A percentile compares a stretch with the other conserved stretches of the same genome.
phyloP scores from a whole-genome alignment of 192 early-diverging fungal genomes.

The Backusella parvicylindrica region DNA sequence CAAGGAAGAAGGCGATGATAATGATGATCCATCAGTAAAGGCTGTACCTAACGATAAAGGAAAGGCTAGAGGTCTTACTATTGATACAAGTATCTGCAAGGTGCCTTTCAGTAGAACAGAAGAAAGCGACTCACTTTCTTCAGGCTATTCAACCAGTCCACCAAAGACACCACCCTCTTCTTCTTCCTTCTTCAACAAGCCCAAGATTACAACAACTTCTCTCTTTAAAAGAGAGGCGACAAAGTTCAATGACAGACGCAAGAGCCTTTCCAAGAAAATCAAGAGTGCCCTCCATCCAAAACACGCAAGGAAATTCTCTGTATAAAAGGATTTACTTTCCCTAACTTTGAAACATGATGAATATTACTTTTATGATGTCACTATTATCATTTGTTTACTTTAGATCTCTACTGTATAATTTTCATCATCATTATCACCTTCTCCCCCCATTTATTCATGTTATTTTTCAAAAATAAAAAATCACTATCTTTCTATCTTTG shows the following conservation, averaged over 20 bases:
- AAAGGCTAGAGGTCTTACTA: not conserved
- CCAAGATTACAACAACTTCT: constrained; percentile 2
- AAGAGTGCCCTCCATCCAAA: not conserved
- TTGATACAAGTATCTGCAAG: not conserved
- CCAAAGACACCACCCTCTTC: not conserved
- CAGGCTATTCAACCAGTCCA: not conserved
- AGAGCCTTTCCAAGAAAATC: not conserved
- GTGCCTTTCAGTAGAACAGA: not conserved
- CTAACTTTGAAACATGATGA: not conserved
- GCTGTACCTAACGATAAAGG: not conserved
- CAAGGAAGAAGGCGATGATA: not conserved
- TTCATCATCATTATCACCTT: too few species aligned
- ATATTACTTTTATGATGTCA: not conserved
- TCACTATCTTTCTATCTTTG: too few species aligned
- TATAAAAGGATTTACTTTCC: not conserved
- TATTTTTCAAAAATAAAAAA: too few species aligned
- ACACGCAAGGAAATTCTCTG: not conserved
- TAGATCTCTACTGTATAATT: too few species aligned
- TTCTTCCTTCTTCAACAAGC: not conserved
- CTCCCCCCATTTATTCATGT: too few species aligned
- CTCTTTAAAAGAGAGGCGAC: constrained; percentile 4
- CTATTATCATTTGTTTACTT: not conserved
- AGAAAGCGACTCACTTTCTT: not conserved
- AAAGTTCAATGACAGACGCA: not conserved
- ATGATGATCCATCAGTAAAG: not conserved